phyloP scores from a whole-genome alignment of 371 early-diverging fungal genomes.

The Rhizomucor pusillus region DNA sequence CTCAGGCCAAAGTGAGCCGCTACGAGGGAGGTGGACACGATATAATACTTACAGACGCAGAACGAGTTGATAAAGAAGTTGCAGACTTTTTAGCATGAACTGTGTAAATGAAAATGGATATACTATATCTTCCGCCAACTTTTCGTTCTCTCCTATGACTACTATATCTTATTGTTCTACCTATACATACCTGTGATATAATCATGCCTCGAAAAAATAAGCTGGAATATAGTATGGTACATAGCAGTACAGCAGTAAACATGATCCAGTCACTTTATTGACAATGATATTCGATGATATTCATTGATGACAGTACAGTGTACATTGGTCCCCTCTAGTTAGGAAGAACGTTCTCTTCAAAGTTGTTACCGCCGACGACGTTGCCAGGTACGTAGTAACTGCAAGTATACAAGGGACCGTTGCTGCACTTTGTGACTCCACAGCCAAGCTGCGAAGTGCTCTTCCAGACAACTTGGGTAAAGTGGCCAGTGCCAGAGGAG shows the following conservation, averaged over 20 bases:
- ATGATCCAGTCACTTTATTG: no score
- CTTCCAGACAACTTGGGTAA: slow-evolving; percentile 56
- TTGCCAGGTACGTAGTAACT: slow-evolving; percentile 37
- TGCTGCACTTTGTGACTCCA: slow-evolving; percentile 42
- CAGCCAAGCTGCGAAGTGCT: slow-evolving; percentile 51
- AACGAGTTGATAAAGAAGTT: slow-evolving; percentile 7
- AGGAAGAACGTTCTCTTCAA: slow-evolving; percentile 43
- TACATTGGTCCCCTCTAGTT: no score
- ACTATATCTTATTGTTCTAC: no score
- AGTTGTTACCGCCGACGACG: slow-evolving; percentile 2
- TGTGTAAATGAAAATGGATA: no score
- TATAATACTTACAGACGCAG: slow-evolving; percentile 18
- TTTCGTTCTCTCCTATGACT: no score
- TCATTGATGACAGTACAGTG: no score
- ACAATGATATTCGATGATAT: no score
- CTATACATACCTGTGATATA: no score
- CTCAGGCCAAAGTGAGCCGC: slow-evolving; percentile 20
- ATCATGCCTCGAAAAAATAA: no score
- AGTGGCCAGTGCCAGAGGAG: slow-evolving; percentile 39
- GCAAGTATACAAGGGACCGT: slow-evolving; percentile 44
- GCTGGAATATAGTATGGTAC: no score
- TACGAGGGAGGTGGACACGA: slow-evolving; percentile 39
- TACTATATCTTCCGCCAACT: no score
- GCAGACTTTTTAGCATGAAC: slow-evolving; percentile 4
- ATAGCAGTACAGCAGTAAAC: no score